Percentiles rank a stretch among this genome's conserved stretches.
Conservation (phyloP, 2,329 filamentous ascomycete species). For the Westerdykella ornata region DNA sequence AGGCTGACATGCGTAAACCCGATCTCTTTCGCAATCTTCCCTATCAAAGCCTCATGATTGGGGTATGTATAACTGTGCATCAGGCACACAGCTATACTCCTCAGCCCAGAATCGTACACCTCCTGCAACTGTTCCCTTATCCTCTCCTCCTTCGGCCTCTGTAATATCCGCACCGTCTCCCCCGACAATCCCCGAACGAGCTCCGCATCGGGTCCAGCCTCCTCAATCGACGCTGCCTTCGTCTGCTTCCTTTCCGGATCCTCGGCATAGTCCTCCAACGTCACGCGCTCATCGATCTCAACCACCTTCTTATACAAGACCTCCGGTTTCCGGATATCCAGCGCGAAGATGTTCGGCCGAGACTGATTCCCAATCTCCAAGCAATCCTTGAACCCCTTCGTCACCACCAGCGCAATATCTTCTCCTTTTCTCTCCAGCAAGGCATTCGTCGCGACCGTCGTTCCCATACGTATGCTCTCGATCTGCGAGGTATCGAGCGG, state of each 20-base stretch:
- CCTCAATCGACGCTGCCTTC: constrained; percentile 47
- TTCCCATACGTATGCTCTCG: constrained; percentile 91
- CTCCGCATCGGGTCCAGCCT: constrained; percentile 43
- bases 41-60: constrained; percentile 72
- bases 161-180: constrained; percentile 65
- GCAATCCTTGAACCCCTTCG: constrained; percentile 81
- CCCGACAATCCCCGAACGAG: constrained; percentile 66
- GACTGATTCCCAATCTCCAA: constrained; percentile 86
- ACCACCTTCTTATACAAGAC: constrained; percentile 78
- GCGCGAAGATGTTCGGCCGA: constrained; percentile 81
- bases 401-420: constrained; percentile 79
- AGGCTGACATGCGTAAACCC: constrained; percentile 79
- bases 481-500: constrained; percentile 75
- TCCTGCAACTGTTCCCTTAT: constrained; percentile 58
- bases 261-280: constrained; percentile 85
- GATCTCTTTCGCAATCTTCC: constrained; percentile 67
- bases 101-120: constrained; percentile 63
- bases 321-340: constrained; percentile 80
- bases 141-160: constrained; percentile 51
- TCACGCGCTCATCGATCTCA: constrained; percentile 88
- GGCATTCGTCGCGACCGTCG: constrained; percentile 89
- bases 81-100: constrained; percentile 79
- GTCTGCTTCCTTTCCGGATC: constrained; percentile 63
- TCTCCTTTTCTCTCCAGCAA: constrained; percentile 86
- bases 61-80: constrained; percentile 93